Evolutionary conservation across 2,329 filamentous ascomycete genomes (phyloP), one percentile per base, ranked within the genome.

Genomic region (Monascus ruber): DNA sequence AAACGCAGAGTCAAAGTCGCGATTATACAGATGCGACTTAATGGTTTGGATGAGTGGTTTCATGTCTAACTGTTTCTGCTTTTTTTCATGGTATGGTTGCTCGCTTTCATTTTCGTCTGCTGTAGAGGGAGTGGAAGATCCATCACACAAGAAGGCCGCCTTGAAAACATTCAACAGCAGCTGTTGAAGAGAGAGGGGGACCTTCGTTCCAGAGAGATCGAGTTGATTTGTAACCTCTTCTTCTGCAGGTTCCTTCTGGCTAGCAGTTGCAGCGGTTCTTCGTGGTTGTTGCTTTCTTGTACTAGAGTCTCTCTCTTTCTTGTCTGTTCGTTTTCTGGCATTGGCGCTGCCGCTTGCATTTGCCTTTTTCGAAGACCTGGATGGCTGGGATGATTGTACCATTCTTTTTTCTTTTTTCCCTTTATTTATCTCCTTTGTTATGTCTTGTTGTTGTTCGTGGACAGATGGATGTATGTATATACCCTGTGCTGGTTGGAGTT

Each of bases 1-100:
- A 64, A 96, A 98, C 0, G 89, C 89, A 10, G 70, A 66, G 8
- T 72, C 71, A 62, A 96, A 96, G 58, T 96, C 85, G 27, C 91
- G 77, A 42, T 83, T 79, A 59, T 82, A 96, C 6, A 98, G 71
- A 47, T 89, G 85, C 5, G 79, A 72, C 62, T 96, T 98, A 45
- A 96, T 76, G 38, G 81, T 76, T 55, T 94, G 89, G 17, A 96
- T 71, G 3, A 79, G 61, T 1, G 69, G 54, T 26, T 68, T 64
- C 7, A 74, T 62, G 36, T 62, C 53, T 8, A 56, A 27, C 35
- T 48, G 38, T 24, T 9, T 33, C 24, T 24, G 26, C 24, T 42
- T 32, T 26, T 44, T 37, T 26, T 33, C 26, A 31, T 42, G 37
- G 24, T 31, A n/a, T 33, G 31, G 27, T 24, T 33, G 37, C 31